Evolutionary conservation across 1,139 yeast species (phyloP), one percentile per base, ranked within the genome.

Genomic region (Blastobotrys arbuscula): DNA sequence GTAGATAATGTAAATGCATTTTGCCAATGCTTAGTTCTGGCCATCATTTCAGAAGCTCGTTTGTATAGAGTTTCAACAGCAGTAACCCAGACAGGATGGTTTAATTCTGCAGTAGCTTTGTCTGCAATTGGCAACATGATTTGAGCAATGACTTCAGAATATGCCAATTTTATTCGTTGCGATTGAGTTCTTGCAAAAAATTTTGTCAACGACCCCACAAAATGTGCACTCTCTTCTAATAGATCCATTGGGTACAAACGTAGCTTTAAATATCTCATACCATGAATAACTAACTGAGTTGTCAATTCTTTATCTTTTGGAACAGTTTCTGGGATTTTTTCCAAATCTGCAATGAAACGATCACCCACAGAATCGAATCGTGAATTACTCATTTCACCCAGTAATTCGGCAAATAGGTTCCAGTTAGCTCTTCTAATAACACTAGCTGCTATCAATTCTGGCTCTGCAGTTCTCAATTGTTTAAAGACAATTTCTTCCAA

Each of bases 21-120:
- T 5, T 80, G 77, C 96, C 97, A 89, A 48, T 77, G 77, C 58
- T 79, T 81, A n/a, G 71, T 71, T 38, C 72, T 70, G 4, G 61
- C 70, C 39, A 76, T 59, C 44, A 71, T 66, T 12, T 64, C 67
- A 30, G 73, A 65, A 2, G 84, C 79, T 50, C 76, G 76, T 13
- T 75, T 66, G 62, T 77, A 84, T 2, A 89, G 77, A 18, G 72
- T 67, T 31, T 77, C 78, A 48, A 88, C 77, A 0, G 96, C 94
- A 45, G 81, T 85, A 0, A 84, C 82, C 99, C 98, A 94, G 0
- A 85, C 81, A 2, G 98, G 98, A 64, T 89, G 95, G 60, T 94
- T 92, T 0, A 89, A 89, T 64, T 94, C 99, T 0, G 97, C 98
- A 0, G 97, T 87, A 33, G 90, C 75, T 1, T 79, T 74, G 18